phyloP scores from a whole-genome alignment of 768 basidiomycete species.

The Boletus sensibilis region DNA sequence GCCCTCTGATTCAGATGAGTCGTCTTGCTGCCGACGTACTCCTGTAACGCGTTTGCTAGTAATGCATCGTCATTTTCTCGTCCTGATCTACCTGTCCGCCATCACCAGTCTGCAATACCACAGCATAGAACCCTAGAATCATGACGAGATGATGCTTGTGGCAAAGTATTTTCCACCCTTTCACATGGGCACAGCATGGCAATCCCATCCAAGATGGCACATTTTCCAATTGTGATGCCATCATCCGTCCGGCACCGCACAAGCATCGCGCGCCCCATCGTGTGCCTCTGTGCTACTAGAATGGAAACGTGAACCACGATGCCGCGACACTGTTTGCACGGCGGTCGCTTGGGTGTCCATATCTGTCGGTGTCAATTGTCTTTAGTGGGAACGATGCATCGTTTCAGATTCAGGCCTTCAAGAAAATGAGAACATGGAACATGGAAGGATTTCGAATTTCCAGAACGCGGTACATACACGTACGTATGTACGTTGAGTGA shows the following conservation, averaged over 20 bases:
- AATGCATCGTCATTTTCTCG: not conserved
- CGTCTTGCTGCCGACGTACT: not conserved
- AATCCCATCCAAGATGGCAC: not conserved
- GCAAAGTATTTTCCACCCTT: conserved; percentile 4
- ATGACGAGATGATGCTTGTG: not conserved
- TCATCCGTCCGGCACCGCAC: conserved; percentile 5
- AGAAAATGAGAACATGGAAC: not conserved
- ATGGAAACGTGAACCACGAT: not conserved
- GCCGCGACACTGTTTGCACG: not conserved
- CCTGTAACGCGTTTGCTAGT: not conserved
- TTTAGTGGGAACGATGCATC: not conserved
- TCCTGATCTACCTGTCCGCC: not conserved
- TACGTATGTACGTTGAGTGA: not conserved
- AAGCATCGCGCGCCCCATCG: not conserved
- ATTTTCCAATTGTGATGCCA: not conserved
- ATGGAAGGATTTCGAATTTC: not conserved
- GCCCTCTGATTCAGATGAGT: not conserved
- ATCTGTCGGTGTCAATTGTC: not conserved
- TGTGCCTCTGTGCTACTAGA: too few relatives aligned
- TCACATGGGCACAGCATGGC: conserved; percentile 8
- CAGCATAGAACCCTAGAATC: not conserved
- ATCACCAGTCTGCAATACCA: not conserved
- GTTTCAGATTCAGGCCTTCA: not conserved
- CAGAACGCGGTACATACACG: not conserved
- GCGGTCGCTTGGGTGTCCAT: not conserved